Conservation (phyloP, 2,329 filamentous ascomycete genomes). For the Xylariaceae sp. region DNA sequence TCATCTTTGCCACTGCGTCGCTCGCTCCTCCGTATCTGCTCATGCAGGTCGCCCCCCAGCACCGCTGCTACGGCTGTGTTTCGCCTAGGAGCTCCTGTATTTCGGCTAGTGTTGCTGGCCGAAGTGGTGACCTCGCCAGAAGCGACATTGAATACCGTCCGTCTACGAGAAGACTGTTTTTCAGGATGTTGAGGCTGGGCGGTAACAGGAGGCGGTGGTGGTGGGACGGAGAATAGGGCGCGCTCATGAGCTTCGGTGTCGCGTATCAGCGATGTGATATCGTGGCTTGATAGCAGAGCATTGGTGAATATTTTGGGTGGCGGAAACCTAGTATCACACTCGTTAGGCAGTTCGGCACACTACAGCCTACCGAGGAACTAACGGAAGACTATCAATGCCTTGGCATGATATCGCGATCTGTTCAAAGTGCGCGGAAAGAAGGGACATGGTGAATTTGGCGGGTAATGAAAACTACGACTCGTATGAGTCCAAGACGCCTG, state of each 20-base stretch:
- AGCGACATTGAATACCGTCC: conserved; percentile 71
- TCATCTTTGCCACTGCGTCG: conserved; percentile 65
- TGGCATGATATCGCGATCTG: conserved; percentile 78
- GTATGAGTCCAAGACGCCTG: too few relatives aligned
- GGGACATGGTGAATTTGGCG: conserved; percentile 60
- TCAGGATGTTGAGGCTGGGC: conserved; percentile 54
- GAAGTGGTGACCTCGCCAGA: conserved; percentile 65
- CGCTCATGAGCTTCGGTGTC: conserved; percentile 95
- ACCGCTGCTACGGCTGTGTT: conserved; percentile 91
- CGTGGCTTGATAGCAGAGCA: conserved; percentile 82
- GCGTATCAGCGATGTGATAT: conserved; percentile 92
- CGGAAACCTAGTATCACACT: conserved; percentile 69
- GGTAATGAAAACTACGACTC: neutral
- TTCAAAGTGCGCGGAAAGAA: conserved; percentile 74
- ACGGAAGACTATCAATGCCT: conserved; percentile 78
- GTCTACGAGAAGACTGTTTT: conserved; percentile 56
- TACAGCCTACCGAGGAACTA: conserved; percentile 18
- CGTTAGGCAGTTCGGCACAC: conserved; percentile 9
- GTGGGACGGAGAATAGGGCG: conserved; percentile 90
- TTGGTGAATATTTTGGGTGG: conserved; percentile 95
- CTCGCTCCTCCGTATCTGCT: conserved; percentile 70
- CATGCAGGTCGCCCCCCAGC: conserved; percentile 84
- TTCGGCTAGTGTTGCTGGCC: conserved; percentile 52
- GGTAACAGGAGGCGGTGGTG: conserved; percentile 59
- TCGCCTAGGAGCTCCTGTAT: conserved; percentile 61